Conservation (phyloP, 1,284 basidiomycete species). For the Trametes sp. region DNA sequence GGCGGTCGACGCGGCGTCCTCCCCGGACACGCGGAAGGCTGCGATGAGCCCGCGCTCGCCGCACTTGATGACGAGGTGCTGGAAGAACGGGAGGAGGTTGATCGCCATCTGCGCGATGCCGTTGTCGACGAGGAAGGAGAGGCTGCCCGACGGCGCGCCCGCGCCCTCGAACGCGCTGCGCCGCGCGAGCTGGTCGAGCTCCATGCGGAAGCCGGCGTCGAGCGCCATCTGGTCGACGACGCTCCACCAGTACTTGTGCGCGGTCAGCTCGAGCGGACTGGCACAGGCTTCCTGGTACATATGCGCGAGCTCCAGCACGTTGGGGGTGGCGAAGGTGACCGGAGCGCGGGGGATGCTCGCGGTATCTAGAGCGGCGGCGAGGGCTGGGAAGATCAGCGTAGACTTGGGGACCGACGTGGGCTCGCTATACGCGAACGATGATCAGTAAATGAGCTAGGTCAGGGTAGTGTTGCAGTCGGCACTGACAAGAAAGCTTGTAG, state of each 20-base stretch:
- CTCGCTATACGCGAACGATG: constrained; percentile 58
- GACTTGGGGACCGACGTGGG: constrained; percentile 91
- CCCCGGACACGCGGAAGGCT: constrained; percentile 62
- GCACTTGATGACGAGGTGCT: constrained; percentile 84
- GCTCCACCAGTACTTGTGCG: constrained; percentile 69
- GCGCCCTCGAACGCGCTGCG: constrained; percentile 47
- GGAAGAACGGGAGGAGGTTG: constrained; percentile 82
- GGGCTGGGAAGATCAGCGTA: constrained; percentile 69
- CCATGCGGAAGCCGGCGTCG: constrained; percentile 66
- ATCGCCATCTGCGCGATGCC: constrained; percentile 84
- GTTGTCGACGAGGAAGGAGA: constrained; percentile 70
- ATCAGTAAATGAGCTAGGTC: not conserved
- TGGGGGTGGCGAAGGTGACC: constrained; percentile 80
- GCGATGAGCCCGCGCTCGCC: constrained; percentile 72
- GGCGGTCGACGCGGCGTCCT: constrained; percentile 46
- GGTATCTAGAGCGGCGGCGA: constrained; percentile 48
- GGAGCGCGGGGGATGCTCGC: constrained; percentile 47
- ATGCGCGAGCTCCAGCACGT: constrained; percentile 76
- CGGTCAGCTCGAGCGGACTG: constrained; percentile 56
- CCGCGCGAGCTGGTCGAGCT: constrained; percentile 67
- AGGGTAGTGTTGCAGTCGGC: not conserved
- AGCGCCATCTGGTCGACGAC: constrained; percentile 69
- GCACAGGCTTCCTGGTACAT: constrained; percentile 64
- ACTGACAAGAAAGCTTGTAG: constrained; percentile 28
- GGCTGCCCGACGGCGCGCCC: constrained; percentile 50